A percentile compares a stretch with the other conserved stretches of the same genome.
Evolutionary conservation across 192 early-diverging fungal genomes (phyloP).

Genomic region (Coemansia sp.): DNA sequence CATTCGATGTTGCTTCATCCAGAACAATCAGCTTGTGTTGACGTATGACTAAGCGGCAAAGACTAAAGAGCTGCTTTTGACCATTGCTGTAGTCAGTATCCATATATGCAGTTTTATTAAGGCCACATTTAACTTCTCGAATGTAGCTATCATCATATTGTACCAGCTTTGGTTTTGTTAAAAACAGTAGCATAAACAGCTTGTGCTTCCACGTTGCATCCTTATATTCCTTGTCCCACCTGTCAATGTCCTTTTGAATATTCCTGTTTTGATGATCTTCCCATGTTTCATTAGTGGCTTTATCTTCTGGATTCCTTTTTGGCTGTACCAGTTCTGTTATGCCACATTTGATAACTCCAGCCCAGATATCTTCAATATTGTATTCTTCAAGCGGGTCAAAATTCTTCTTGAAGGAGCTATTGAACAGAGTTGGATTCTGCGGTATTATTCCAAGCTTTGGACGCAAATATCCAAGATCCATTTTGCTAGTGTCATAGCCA

Average conservation of each 20-base stretch:
- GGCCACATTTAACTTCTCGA: neutral
- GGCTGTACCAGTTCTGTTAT: conserved; percentile 4
- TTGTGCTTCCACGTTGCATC: conserved; percentile 3
- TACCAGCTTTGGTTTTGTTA: neutral
- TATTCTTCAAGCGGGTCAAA: conserved; percentile 77
- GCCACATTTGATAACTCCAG: conserved; percentile 50
- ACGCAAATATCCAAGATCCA: conserved; percentile 59
- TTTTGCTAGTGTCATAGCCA: conserved; percentile 62
- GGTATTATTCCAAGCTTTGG: conserved; percentile 64
- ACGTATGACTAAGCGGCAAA: too few relatives aligned
- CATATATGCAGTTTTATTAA: neutral
- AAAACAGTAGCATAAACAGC: conserved; percentile 7
- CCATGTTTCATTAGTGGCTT: conserved; percentile 24
- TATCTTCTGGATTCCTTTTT: neutral
- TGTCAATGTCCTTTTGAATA: neutral
- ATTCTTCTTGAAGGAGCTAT: conserved; percentile 71
- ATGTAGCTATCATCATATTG: neutral
- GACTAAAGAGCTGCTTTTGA: conserved; percentile 42
- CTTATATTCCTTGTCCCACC: neutral
- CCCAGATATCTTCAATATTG: conserved; percentile 68
- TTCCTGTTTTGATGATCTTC: conserved; percentile 60
- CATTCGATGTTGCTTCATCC: conserved; percentile 69
- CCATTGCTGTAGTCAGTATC: conserved; percentile 40
- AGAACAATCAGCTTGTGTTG: conserved; percentile 61
- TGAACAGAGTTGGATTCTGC: conserved; percentile 64